Percentiles rank a stretch among this genome's conserved stretches.
Evolutionary conservation across 345 rosid genomes (phyloP).

Genomic region (Corchorus olitorius): DNA sequence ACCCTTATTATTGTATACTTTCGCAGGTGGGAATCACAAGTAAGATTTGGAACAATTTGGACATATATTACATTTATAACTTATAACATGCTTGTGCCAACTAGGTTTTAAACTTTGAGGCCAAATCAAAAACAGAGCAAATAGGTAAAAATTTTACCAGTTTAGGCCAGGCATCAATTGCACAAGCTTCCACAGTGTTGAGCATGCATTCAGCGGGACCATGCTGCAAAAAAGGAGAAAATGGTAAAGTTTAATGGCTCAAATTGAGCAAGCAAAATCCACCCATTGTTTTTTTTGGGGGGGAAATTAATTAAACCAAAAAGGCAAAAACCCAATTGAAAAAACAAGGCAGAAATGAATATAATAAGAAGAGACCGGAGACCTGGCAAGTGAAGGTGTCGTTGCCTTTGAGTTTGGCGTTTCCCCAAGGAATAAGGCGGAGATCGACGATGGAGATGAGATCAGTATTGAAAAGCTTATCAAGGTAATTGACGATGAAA

Average conservation of each 20-base stretch:
- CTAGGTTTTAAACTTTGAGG: neutral
- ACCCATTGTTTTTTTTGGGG: neutral
- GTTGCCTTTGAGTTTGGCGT: constrained; percentile 58
- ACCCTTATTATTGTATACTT: neutral
- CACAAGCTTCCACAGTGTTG: constrained; percentile 92
- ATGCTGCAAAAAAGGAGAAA: constrained; percentile 54
- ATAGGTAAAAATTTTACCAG: constrained; percentile 42
- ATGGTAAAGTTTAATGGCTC: neutral
- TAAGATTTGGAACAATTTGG: neutral
- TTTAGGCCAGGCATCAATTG: constrained; percentile 70
- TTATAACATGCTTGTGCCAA: neutral
- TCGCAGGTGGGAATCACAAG: neutral
- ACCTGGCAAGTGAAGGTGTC: constrained; percentile 80
- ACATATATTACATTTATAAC: neutral
- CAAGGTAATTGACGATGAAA: constrained; percentile 60
- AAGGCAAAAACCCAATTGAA: neutral
- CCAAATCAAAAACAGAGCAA: neutral
- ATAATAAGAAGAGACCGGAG: neutral
- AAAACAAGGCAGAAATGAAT: neutral
- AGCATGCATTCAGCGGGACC: constrained; percentile 80
- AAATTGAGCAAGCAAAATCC: neutral
- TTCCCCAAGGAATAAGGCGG: constrained; percentile 81
- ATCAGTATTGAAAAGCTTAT: constrained; percentile 50
- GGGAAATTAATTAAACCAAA: neutral
- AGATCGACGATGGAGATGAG: constrained; percentile 74